A percentile compares a stretch with the other conserved stretches of the same genome.
phyloP scores from a whole-genome alignment of 768 basidiomycete species.

The Cystobasidiopsis lactophilus region DNA sequence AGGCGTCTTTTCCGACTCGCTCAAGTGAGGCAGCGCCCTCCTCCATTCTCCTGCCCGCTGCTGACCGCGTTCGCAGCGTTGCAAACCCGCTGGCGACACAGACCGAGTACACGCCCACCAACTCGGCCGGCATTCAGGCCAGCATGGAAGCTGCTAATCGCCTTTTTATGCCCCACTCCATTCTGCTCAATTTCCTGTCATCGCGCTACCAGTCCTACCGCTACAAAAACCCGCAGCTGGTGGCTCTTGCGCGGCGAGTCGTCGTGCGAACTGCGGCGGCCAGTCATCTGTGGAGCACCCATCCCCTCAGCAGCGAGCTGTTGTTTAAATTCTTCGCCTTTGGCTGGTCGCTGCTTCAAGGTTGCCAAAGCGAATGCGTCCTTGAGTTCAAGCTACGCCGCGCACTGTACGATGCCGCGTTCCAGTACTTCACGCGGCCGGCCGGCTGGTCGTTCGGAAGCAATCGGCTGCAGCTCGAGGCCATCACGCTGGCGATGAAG shows the following conservation, averaged over 20 bases:
- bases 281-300: conserved; percentile 60
- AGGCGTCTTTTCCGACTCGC: conserved; percentile 57
- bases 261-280: conserved; percentile 57
- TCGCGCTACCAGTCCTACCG: conserved; percentile 85
- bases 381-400: conserved; percentile 58
- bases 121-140: conserved; percentile 60
- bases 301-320: conserved; percentile 70
- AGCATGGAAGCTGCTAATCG: conserved; percentile 46
- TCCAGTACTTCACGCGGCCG: conserved; percentile 80
- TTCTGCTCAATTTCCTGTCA: conserved; percentile 67
- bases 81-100: conserved; percentile 70
- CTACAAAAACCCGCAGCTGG: conserved; percentile 61
- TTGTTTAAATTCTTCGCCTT: conserved; percentile 79
- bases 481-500: conserved; percentile 64
- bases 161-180: conserved; percentile 55
- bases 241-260: conserved; percentile 64
- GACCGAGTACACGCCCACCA: conserved; percentile 70
- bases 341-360: conserved; percentile 74
- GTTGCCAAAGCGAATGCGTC: conserved; percentile 59
- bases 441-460: conserved; percentile 96
- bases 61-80: conserved; percentile 33
- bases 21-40: conserved; percentile 41
- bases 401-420: conserved; percentile 53
- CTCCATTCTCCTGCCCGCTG: background rate
- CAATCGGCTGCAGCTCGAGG: conserved; percentile 67